Base-by-base conservation (phyloP, 1,139 yeast species). In the Suhomyces terraborum region DNA sequence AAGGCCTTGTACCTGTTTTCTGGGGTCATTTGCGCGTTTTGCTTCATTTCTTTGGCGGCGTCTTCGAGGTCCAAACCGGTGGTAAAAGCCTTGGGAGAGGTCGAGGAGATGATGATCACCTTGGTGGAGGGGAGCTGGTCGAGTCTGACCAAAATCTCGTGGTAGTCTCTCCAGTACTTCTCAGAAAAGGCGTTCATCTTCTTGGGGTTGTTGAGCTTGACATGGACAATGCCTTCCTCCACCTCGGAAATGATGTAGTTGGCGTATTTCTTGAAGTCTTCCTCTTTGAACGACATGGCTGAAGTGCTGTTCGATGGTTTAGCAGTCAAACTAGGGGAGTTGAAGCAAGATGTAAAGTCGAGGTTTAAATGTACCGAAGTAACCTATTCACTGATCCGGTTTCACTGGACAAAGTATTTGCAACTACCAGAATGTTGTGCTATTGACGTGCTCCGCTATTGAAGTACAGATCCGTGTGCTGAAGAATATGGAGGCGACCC, bases 61-160 rank as follows among this genome's bases (percentile, higher is more conserved):
- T 60, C 66, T 59, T 66, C 73, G 50, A 85, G 61, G 54, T 86
- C 84, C 47, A 86, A 68, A 0, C 95, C 95, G 8, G 88, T 73
- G 20, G 83, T 70, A 54, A 86, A 84, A 1, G 83, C 70, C 33
- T 61, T 64, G 16, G 85, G 85, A 1, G 60, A 66, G 0, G 82
- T 81, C 1, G 83, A 75, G 1, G 87, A 66, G 5, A 86, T 71
- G 38, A 73, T 53, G 32, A 84, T 77, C 19, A 73, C 78, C 22
- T 77, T 73, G 32, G 81, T 76, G 3, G 59, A 62, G 7, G 71
- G 66, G 13, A 75, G 75, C 3, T 50, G 43, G 42, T 78, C 80
- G 24, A 86, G 69, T 35, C 58, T 54, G 23, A 61, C 59, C 46
- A 86, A 70, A 13, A 84, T 66, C 10, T 61, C 66, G 30, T 73